These are phyloP conservation scores for Spergularia bocconei DNA, from an alignment of 148 eudicot genomes.

Conservation along the genomic window DNA sequence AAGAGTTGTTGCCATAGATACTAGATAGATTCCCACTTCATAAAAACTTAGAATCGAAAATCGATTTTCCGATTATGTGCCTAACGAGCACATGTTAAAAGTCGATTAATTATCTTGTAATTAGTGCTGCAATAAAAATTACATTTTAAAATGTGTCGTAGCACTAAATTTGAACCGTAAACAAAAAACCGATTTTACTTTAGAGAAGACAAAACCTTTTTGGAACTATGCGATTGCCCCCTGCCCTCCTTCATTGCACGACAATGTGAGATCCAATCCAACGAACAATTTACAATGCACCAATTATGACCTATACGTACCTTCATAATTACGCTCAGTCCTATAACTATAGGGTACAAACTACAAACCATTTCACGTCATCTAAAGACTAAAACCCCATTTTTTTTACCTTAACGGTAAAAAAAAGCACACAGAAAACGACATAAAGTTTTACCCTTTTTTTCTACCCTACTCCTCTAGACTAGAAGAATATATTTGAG, in stretches of 20 bases:
- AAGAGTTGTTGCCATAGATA: no score
- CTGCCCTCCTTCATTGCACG: neutral
- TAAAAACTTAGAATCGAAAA: no score
- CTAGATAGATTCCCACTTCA: no score
- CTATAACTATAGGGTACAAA: neutral
- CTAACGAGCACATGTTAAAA: no score
- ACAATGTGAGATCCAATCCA: constrained; percentile 3
- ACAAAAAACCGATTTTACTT: no score
- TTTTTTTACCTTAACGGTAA: neutral
- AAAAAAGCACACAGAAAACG: neutral
- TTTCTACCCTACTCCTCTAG: neutral
- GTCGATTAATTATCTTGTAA: no score
- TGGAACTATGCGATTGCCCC: neutral
- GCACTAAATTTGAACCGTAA: neutral
- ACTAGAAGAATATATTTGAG: neutral
- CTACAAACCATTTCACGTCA: neutral
- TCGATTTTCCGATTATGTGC: no score
- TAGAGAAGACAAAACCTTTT: neutral
- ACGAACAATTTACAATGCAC: neutral
- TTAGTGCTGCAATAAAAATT: no score
- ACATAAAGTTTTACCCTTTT: neutral
- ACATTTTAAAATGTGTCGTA: no score
- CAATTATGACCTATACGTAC: neutral
- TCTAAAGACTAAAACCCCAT: neutral
- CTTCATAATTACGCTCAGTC: neutral